Conservation (phyloP, 2,329 filamentous ascomycete species). For the Raffaelea deltoideospora region DNA sequence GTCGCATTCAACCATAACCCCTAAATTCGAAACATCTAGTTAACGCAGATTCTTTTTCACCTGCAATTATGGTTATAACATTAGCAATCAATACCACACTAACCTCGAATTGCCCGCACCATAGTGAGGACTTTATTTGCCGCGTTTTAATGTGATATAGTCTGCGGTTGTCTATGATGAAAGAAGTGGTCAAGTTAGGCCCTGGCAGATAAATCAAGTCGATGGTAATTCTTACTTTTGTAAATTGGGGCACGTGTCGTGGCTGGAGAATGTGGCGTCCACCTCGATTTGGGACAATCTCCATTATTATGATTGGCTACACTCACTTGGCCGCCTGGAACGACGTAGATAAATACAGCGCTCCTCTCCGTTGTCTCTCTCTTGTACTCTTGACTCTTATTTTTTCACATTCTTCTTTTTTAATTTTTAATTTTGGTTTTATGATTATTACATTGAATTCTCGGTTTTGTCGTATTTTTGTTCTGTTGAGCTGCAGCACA, state of each 20-base stretch:
- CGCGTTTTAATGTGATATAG: neutral
- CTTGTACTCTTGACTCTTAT: neutral
- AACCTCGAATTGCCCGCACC: constrained; percentile 10
- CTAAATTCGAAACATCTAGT: constrained; percentile 19
- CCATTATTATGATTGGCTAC: neutral
- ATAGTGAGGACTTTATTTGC: constrained; percentile 2
- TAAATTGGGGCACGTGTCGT: no score
- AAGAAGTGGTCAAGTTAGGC: no score
- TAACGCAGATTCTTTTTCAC: no score
- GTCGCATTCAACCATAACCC: constrained; percentile 67
- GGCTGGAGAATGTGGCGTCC: no score
- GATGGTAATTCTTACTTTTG: no score
- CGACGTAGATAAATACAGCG: neutral
- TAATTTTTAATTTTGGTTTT: neutral
- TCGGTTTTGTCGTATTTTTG: neutral
- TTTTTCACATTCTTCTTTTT: neutral
- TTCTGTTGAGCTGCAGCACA: no score
- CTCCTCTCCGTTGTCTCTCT: neutral
- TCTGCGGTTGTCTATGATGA: no score
- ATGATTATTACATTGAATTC: neutral
- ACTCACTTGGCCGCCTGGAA: neutral
- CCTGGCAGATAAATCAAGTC: no score
- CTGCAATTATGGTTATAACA: no score
- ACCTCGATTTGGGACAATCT: no score
- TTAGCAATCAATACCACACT: neutral